A percentile compares a stretch with the other conserved stretches of the same genome.
Conservation (phyloP, 306 rosid genomes). For the Rosa persica region DNA sequence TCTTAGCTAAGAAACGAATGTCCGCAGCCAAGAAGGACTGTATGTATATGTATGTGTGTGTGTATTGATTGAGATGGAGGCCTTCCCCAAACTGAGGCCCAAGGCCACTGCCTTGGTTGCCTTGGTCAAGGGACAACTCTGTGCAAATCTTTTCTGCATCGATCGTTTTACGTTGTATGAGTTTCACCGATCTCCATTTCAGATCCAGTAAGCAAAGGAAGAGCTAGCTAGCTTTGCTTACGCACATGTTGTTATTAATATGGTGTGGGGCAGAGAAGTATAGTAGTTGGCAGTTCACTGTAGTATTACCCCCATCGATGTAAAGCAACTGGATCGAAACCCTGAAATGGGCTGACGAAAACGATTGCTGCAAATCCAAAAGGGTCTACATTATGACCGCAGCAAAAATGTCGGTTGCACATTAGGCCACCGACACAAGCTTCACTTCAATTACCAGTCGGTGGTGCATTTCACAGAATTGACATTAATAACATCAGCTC, state of each 20-base stretch:
- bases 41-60: too few relatives aligned
- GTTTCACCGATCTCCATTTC: not conserved
- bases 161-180: too few relatives aligned
- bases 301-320: not conserved
- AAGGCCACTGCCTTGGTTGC: too few relatives aligned
- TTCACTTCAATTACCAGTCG: not conserved
- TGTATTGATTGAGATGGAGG: too few relatives aligned
- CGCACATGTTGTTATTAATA: not conserved
- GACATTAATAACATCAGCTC: not conserved
- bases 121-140: too few relatives aligned
- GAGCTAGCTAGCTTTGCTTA: not conserved
- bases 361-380: not conserved
- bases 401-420: slow-evolving; percentile 17
- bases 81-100: too few relatives aligned
- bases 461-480: not conserved
- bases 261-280: not conserved
- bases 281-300: not conserved
- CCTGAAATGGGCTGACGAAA: not conserved
- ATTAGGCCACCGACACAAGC: slow-evolving; percentile 23
- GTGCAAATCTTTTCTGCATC: too few relatives aligned
- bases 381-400: not conserved
- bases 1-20: too few relatives aligned
- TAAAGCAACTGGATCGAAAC: not conserved
- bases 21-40: too few relatives aligned
- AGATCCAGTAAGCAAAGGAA: not conserved